These are phyloP conservation scores for Nemophila menziesii DNA, from an alignment of 257 asterid genomes.

Conservation along the genomic window DNA sequence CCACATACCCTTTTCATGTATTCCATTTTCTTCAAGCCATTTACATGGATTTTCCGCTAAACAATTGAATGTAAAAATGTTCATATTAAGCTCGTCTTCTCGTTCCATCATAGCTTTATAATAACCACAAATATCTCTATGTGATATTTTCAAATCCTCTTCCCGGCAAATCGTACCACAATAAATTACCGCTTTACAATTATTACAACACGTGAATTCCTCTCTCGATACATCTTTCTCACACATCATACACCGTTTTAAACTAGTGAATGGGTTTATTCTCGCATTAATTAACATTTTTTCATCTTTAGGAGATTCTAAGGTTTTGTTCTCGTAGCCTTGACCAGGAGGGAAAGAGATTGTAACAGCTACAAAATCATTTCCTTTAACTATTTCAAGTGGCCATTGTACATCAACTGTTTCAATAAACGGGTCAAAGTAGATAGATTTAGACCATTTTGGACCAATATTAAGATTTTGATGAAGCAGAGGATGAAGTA, in stretches of 20 bases:
- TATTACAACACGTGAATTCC: slow-evolving; percentile 16
- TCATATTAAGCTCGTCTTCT: slow-evolving; percentile 24
- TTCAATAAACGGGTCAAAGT: slow-evolving; percentile 36
- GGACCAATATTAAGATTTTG: slow-evolving; percentile 24
- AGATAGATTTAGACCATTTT: slow-evolving; percentile 22
- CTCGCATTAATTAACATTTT: slow-evolving; percentile 14
- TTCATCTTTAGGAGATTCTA: slow-evolving; percentile 5
- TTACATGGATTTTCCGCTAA: slow-evolving; percentile 22
- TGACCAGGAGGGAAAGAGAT: slow-evolving; percentile 36
- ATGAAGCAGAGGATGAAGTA: slow-evolving; percentile 43
- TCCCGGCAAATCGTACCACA: slow-evolving; percentile 24
- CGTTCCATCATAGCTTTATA: slow-evolving; percentile 32
- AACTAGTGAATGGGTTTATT: slow-evolving; percentile 1
- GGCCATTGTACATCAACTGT: slow-evolving; percentile 55
- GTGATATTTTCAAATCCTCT: slow-evolving; percentile 22
- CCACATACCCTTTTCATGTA: slow-evolving; percentile 31
- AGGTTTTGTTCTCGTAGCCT: slow-evolving; percentile 14
- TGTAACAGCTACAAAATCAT: slow-evolving; percentile 42
- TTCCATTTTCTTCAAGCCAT: slow-evolving; percentile 24
- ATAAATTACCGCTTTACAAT: slow-evolving; percentile 20
- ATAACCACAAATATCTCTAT: slow-evolving; percentile 16
- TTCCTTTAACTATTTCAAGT: slow-evolving; percentile 24
- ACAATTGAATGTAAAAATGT: slow-evolving; percentile 14
- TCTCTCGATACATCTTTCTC: slow-evolving; percentile 17
- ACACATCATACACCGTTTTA: slow-evolving; percentile 18